Percentiles rank a stretch among this genome's conserved stretches.
Conservation (phyloP, 768 basidiomycete species). For the Lactarius hengduanensis region DNA sequence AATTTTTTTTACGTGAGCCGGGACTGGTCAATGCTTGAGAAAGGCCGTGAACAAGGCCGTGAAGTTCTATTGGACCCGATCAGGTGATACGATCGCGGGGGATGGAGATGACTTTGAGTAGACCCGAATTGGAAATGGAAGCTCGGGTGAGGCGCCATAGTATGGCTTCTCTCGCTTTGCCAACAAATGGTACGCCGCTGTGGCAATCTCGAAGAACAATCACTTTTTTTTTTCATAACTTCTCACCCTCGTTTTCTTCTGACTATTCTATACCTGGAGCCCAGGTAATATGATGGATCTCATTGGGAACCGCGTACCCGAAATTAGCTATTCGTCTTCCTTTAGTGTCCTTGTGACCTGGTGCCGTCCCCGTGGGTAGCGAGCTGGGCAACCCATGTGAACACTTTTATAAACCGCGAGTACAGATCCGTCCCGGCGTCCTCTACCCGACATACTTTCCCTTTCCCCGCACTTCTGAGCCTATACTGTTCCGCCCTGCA, state of each 20-base stretch:
- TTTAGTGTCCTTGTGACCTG: not conserved
- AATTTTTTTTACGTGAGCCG: not conserved
- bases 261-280: not conserved
- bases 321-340: not conserved
- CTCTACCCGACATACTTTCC: not conserved
- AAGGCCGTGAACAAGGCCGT: not conserved
- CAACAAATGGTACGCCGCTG: not conserved
- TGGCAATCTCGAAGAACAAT: constrained; percentile 1
- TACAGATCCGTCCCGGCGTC: not conserved
- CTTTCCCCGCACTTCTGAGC: not conserved
- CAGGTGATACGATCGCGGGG: constrained; percentile 1
- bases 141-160: not conserved
- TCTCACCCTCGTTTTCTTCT: not conserved
- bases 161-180: not conserved
- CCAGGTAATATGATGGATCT: not conserved
- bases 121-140: constrained; percentile 1
- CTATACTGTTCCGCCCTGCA: not conserved
- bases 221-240: no score
- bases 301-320: not conserved
- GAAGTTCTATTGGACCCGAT: not conserved
- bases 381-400: not conserved
- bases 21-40: not conserved
- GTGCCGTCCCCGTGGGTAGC: not conserved
- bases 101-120: not conserved
- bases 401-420: not conserved